Evolutionary conservation across 2,329 filamentous ascomycete species (phyloP), one percentile per base, ranked within the genome.

Genomic region (Penicillium frequentans): DNA sequence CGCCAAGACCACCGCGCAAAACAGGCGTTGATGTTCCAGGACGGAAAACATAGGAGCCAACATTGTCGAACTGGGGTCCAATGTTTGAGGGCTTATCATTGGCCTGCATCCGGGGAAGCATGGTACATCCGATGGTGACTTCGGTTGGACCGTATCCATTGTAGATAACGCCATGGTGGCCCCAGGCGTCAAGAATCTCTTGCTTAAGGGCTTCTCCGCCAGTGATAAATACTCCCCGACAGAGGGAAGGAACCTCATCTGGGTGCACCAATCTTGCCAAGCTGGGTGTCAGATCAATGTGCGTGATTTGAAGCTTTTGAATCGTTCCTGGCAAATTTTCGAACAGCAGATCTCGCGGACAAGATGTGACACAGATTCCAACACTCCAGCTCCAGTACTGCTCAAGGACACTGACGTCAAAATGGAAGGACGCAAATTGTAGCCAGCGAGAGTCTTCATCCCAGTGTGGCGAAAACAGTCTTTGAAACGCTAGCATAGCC

Each of bases 341-440:
- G 33, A 97, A 87, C 1, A 97, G 88, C 1, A 96, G 70, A 69
- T 97, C 92, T 62, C 90, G 84, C 0, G 91, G 90, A 7, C 90
- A 92, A 2, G 90, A 87, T 2, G 93, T 89, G 0, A 97, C 83
- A 4, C 89, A 88, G 26, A 97, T 92, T 1, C 92, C 92, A 1
- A 95, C 90, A 27, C 89, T 91, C 93, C 93, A 97, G 56, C 88
- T 95, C 91, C 91, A 97, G 71, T 93, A 97, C 68, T 96, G 93
- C 69, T 97, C 93, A 0, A 97, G 81, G 0, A 97, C 90, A 1
- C 90, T 95, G 4, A 97, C 93, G 66, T 97, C 93, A 59, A 97
- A 97, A 72, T 96, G 93, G 55, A 96, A 91, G 0, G 91, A 93
- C 1, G 93, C 93, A 69, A 97, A 97, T 69, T 97, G 93, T 1